phyloP scores from a whole-genome alignment of 495 filamentous ascomycete species.

The Umbilicaria muhlenbergii region DNA sequence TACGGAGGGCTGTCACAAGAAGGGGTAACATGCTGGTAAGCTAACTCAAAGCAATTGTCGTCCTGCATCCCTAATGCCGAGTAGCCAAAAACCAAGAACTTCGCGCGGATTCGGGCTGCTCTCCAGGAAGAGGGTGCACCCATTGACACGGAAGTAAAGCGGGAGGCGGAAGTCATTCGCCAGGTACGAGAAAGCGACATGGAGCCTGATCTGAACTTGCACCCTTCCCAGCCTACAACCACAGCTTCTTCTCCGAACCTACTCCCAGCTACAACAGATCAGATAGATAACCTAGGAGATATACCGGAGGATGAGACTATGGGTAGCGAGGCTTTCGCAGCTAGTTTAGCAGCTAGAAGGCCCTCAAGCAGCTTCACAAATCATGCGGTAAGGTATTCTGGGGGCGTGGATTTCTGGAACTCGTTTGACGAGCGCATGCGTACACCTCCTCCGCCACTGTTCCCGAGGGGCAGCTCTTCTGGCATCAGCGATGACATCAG shows the following conservation, averaged over 20 bases:
- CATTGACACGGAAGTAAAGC: conserved; percentile 71
- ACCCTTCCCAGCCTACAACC: conserved; percentile 23
- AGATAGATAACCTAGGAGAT: conserved; percentile 35
- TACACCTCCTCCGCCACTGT: conserved; percentile 48
- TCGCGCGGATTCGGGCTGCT: conserved; percentile 81
- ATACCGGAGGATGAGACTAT: conserved; percentile 46
- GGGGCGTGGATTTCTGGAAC: conserved; percentile 67
- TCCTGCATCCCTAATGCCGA: conserved; percentile 5
- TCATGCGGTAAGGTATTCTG: conserved; percentile 53
- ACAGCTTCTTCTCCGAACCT: conserved; percentile 30
- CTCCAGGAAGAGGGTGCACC: conserved; percentile 78
- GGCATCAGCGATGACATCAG: conserved; percentile 57
- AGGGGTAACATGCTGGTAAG: conserved; percentile 76
- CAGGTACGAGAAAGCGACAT: conserved; percentile 71
- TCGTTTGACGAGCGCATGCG: conserved; percentile 48
- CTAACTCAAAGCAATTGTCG: neutral
- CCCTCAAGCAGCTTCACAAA: conserved; percentile 54
- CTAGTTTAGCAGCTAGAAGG: conserved; percentile 21
- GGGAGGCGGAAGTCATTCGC: conserved; percentile 86
- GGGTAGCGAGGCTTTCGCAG: conserved; percentile 29
- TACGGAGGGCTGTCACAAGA: conserved; percentile 59
- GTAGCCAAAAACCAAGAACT: conserved; percentile 86
- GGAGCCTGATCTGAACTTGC: conserved; percentile 23
- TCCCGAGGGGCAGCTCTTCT: conserved; percentile 40
- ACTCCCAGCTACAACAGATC: conserved; percentile 9